phyloP scores from a whole-genome alignment of 106 monocot genomes.

The Amphibolis antarctica region DNA sequence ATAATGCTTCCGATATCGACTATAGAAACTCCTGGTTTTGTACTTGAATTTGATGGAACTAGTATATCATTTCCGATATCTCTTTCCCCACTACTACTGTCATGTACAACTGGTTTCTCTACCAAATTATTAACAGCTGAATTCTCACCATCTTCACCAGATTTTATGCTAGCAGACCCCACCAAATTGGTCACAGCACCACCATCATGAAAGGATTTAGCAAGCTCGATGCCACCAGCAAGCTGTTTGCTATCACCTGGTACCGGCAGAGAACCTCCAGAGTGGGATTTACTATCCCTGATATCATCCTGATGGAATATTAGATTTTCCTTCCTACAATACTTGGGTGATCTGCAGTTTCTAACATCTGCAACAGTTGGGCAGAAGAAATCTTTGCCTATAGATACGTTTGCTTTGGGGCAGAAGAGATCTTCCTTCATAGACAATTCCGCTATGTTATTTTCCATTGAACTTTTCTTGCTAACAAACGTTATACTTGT shows the following conservation, averaged over 20 bases:
- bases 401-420: neutral
- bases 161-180: neutral
- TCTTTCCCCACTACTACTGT: neutral
- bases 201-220: neutral
- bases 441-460: neutral
- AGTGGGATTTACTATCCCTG: neutral
- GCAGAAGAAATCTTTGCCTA: neutral
- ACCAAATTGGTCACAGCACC: neutral
- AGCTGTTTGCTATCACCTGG: neutral
- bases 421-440: neutral
- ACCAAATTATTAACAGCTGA: neutral
- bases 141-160: neutral
- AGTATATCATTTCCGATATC: neutral
- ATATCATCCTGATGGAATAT: neutral
- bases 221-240: neutral
- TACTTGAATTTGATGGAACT: neutral
- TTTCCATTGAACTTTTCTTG: neutral
- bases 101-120: neutral
- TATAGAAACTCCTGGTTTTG: neutral
- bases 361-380: neutral
- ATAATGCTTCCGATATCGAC: neutral
- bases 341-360: constrained; percentile 2
- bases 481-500: neutral
- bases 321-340: neutral
- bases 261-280: neutral